Percentiles rank a stretch among this genome's conserved stretches.
Conservation (phyloP, 129 eudicot genomes). For the Chrysanthemum seticuspe region DNA sequence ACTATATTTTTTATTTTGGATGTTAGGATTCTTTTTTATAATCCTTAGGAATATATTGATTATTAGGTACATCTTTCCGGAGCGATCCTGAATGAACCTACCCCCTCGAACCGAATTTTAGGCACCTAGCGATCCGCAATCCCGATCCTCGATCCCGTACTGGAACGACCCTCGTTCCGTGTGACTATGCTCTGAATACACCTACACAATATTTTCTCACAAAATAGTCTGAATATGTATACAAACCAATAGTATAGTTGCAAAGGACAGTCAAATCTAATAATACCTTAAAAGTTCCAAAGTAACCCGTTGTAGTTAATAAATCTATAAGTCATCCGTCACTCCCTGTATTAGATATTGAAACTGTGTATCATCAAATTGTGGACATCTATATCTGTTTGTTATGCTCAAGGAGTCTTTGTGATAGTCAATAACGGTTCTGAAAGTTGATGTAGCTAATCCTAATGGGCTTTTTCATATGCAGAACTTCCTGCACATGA, state of each 20-base stretch:
- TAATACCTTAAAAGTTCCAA: not conserved
- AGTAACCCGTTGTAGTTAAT: not conserved
- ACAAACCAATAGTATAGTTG: not conserved
- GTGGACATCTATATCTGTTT: constrained; percentile 8
- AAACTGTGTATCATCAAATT: not conserved
- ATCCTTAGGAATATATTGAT: too few relatives aligned
- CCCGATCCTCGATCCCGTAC: too few relatives aligned
- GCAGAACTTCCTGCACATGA: constrained; percentile 71
- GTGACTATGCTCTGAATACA: too few relatives aligned
- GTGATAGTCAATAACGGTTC: constrained; percentile 1
- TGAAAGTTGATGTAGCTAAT: constrained; percentile 18
- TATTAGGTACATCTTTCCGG: too few relatives aligned
- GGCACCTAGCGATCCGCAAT: too few relatives aligned
- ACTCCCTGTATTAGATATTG: not conserved
- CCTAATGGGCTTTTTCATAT: constrained; percentile 21
- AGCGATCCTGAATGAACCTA: too few relatives aligned
- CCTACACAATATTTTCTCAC: too few relatives aligned
- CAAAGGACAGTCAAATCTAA: not conserved
- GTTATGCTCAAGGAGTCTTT: constrained; percentile 15
- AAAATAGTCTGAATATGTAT: too few relatives aligned
- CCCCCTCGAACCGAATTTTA: too few relatives aligned
- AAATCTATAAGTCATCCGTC: not conserved
- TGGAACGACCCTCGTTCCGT: too few relatives aligned
- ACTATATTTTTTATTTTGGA: too few relatives aligned
- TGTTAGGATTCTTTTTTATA: too few relatives aligned